These are phyloP conservation scores for Arthrobotrys entomopaga DNA, from an alignment of 2,329 filamentous ascomycete species.

Conservation along the genomic window DNA sequence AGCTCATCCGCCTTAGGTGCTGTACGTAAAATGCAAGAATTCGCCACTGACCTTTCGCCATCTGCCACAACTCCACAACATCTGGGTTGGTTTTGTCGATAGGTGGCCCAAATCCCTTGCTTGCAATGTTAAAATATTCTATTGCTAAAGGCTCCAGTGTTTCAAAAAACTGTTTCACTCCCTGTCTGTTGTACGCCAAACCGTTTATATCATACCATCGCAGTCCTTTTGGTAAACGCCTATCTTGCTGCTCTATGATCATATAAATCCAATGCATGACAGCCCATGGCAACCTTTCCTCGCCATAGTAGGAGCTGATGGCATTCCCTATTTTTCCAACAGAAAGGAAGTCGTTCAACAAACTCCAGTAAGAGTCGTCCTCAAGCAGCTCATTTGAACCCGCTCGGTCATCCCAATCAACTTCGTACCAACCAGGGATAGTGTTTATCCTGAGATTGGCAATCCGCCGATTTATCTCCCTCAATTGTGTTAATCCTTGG, in stretches of 20 bases:
- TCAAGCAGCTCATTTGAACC: not conserved
- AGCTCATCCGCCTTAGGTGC: not conserved
- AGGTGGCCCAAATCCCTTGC: not conserved
- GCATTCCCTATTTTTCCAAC: not conserved
- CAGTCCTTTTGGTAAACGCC: not conserved
- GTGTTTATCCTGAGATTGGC: not conserved
- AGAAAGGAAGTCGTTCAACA: not conserved
- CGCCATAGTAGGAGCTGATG: too few species aligned
- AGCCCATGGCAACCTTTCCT: not conserved
- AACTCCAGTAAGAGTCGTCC: not conserved
- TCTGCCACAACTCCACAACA: constrained; percentile 5
- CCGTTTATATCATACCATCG: constrained; percentile 11
- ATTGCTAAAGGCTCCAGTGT: not conserved
- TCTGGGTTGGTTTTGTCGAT: constrained; percentile 6
- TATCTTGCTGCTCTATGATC: not conserved
- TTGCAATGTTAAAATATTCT: not conserved
- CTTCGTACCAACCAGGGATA: not conserved
- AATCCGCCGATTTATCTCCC: not conserved
- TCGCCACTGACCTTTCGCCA: not conserved
- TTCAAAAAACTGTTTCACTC: not conserved
- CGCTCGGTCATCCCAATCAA: not conserved
- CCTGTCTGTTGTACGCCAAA: not conserved
- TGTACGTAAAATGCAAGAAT: not conserved
- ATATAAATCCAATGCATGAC: constrained; percentile 2
- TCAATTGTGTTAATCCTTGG: not conserved